A percentile compares a stretch with the other conserved stretches of the same genome.
These are phyloP conservation scores for Herpotrichia juniperi DNA, from an alignment of 2,329 filamentous ascomycete species.

Conservation along the genomic window DNA sequence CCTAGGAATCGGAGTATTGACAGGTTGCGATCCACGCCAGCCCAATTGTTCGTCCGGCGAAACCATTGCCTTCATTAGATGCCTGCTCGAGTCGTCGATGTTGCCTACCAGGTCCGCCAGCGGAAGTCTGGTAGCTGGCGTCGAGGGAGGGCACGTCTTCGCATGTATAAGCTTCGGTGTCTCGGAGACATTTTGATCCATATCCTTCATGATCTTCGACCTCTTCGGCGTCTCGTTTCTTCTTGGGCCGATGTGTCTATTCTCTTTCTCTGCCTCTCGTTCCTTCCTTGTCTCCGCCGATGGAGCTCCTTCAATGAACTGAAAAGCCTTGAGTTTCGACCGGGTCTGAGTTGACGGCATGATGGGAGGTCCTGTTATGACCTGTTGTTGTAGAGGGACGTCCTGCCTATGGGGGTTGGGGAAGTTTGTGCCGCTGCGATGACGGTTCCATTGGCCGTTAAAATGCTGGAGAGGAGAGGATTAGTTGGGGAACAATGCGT, in stretches of 20 bases:
- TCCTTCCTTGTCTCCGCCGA: constrained; percentile 21
- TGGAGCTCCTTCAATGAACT: constrained; percentile 52
- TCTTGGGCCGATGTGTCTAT: constrained; percentile 26
- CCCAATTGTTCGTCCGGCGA: constrained; percentile 67
- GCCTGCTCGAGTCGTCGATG: constrained; percentile 61
- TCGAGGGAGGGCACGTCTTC: constrained; percentile 54
- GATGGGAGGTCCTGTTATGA: constrained; percentile 48
- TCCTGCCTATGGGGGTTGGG: constrained; percentile 30
- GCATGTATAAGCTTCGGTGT: constrained; percentile 34
- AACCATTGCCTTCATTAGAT: constrained; percentile 52
- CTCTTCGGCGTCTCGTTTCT: constrained; percentile 27
- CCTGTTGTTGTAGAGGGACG: constrained; percentile 36
- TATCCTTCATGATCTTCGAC: constrained; percentile 17
- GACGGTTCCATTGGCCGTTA: constrained; percentile 44
- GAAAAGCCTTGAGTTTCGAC: constrained; percentile 62
- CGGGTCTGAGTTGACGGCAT: constrained; percentile 60
- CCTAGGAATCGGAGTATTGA: constrained; percentile 48
- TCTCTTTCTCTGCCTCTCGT: constrained; percentile 53
- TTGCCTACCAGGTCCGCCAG: constrained; percentile 67
- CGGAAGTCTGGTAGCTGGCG: constrained; percentile 63
- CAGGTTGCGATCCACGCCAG: constrained; percentile 60
- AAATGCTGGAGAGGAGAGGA: constrained; percentile 20
- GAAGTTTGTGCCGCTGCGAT: constrained; percentile 32
- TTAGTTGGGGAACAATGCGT: neutral
- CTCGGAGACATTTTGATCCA: constrained; percentile 20